These are phyloP conservation scores for Hypoxylon fragiforme DNA, from an alignment of 495 filamentous ascomycete species.

Conservation along the genomic window DNA sequence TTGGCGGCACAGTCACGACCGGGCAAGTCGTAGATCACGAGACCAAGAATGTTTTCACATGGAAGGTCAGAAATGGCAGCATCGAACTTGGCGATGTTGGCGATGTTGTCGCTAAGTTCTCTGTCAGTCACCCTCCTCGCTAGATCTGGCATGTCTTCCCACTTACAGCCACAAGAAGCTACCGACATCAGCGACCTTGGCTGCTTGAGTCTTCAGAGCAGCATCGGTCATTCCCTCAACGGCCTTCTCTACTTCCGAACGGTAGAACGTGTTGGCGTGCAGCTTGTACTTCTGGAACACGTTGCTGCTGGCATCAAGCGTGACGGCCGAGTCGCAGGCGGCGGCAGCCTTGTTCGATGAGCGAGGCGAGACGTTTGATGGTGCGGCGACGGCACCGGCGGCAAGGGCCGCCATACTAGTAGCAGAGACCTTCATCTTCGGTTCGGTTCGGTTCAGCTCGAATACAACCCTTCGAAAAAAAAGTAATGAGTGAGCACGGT, in stretches of 20 bases:
- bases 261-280: slow-evolving; percentile 62
- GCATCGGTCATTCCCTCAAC: slow-evolving; percentile 45
- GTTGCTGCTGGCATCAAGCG: slow-evolving; percentile 56
- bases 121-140: slow-evolving; percentile 13
- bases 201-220: slow-evolving; percentile 45
- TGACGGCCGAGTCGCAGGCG: slow-evolving; percentile 54
- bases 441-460: slow-evolving; percentile 39
- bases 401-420: slow-evolving; percentile 47
- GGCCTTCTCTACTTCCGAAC: slow-evolving; percentile 55
- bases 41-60: slow-evolving; percentile 59
- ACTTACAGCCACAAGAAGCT: slow-evolving; percentile 73
- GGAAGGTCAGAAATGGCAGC: slow-evolving; percentile 59
- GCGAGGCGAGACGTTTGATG: slow-evolving; percentile 38
- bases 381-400: slow-evolving; percentile 46
- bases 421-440: slow-evolving; percentile 52
- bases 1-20: slow-evolving; percentile 77
- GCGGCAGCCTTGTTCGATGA: slow-evolving; percentile 38
- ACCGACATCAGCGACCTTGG: slow-evolving; percentile 63
- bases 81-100: slow-evolving; percentile 62
- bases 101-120: slow-evolving; percentile 54
- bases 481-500: slow-evolving; percentile 42
- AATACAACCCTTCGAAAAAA: slow-evolving; percentile 27
- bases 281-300: slow-evolving; percentile 56
- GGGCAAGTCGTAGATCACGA: slow-evolving; percentile 77
- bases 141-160: not conserved